Evolutionary conservation across 176 grass and related monocot species (phyloP), one percentile per base, ranked within the genome.

Genomic region (Areca catechu): DNA sequence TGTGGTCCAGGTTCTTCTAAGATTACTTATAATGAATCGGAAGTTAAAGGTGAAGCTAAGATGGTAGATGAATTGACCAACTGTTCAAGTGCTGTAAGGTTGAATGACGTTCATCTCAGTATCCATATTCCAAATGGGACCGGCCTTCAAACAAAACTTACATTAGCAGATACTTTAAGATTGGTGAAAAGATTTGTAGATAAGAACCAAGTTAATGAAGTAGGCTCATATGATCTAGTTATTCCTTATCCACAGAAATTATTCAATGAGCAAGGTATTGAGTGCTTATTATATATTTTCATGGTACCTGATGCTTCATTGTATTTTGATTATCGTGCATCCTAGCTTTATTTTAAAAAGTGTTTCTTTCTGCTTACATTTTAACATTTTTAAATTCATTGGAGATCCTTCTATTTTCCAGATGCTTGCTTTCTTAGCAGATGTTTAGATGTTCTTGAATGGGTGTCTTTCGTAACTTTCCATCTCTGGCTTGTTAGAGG

Each of bases 191-290:
- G 60, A 56, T 92, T 85, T 72, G 72, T 92, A 50, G 75, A 98
- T 73, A 78, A 88, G 78, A 90, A 80, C 51, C 18, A 62, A 61
- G 63, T 49, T 67, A 24, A 16, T 80, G 57, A 23, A 18, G 14
- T 76, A 53, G 70, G 77, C 37, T 70, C 75, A 20, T 98, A 98
- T 67, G 76, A 88, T 80, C 78, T 98, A 29, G 88, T 75, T 43
- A 69, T 98, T 66, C 78, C 89, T 81, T 98, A 98, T 85, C 93
- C 93, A 54, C 80, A 77, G 61, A 85, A 77, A 71, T 24, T 97
- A 50, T 97, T 97, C 66, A 80, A 23, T 5, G 75, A 88, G 65
- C 64, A 85, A 88, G 93, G 93, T 98, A 77, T 22, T 21, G 6
- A 53, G 63, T 67, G 54, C 48, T 76, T 27, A 47, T 43, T 43